These are phyloP conservation scores for Trichothecium sympodiale DNA, from an alignment of 2,329 filamentous ascomycete species.

Conservation along the genomic window DNA sequence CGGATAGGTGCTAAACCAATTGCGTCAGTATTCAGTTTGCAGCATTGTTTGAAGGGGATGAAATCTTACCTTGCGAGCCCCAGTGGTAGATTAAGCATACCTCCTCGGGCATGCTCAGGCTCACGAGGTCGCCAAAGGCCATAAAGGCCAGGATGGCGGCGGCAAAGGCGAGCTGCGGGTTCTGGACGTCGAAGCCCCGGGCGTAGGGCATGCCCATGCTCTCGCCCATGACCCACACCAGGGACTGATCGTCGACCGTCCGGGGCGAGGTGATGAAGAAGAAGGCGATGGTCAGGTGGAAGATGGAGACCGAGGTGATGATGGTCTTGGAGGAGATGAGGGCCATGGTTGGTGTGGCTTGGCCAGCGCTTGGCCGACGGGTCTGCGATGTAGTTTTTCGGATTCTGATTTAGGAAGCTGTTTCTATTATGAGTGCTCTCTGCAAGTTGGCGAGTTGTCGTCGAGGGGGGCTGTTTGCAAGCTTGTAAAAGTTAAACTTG, in stretches of 20 bases:
- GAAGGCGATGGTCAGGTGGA: conserved; percentile 74
- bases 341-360: conserved; percentile 48
- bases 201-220: conserved; percentile 66
- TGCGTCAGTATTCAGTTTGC: neutral
- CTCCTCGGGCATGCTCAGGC: conserved; percentile 58
- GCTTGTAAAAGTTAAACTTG: too few species aligned
- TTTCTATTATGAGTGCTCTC: too few species aligned
- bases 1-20: conserved; percentile 54
- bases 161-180: conserved; percentile 63
- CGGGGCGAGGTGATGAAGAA: conserved; percentile 69
- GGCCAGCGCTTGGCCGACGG: neutral
- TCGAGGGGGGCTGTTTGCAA: too few species aligned
- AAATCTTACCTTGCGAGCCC: conserved; percentile 51
- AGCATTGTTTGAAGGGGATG: conserved; percentile 30
- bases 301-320: conserved; percentile 70
- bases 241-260: conserved; percentile 63
- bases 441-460: too few species aligned
- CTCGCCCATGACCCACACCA: conserved; percentile 74
- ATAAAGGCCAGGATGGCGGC: conserved; percentile 53
- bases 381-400: too few species aligned
- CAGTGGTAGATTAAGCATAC: conserved; percentile 52
- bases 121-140: conserved; percentile 53
- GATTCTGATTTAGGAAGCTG: too few species aligned
- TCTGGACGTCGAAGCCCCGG: conserved; percentile 55
- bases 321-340: conserved; percentile 72